phyloP scores from a whole-genome alignment of 768 basidiomycete species.

The Lactarius deliciosus region DNA sequence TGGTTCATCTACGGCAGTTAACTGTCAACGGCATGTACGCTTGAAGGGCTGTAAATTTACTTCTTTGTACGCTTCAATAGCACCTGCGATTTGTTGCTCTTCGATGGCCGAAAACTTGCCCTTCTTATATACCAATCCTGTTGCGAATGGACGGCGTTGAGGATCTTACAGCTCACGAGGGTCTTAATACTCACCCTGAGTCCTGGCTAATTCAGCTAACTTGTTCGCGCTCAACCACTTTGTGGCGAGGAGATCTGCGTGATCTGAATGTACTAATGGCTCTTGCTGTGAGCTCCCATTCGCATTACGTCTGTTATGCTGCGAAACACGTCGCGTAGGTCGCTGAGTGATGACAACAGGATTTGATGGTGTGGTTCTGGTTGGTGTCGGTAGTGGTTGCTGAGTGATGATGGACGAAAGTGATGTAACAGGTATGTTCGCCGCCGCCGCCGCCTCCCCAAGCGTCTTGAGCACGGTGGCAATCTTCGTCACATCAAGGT shows the following conservation, averaged over 20 bases:
- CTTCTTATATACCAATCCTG: constrained; percentile 84
- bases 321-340: constrained; percentile 6
- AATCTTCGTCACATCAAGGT: constrained; percentile 70
- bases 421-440: constrained; percentile 37
- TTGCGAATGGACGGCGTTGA: constrained; percentile 13
- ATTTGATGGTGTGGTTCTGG: constrained; percentile 4
- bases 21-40: constrained; percentile 11
- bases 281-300: constrained; percentile 30
- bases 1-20: constrained; percentile 44
- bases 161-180: neutral
- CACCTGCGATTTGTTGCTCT: constrained; percentile 60
- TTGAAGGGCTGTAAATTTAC: constrained; percentile 41
- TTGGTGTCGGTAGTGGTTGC: constrained; percentile 7
- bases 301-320: constrained; percentile 9
- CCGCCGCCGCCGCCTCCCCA: constrained; percentile 54
- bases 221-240: constrained; percentile 77
- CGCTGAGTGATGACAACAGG: neutral
- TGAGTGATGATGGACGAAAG: constrained; percentile 22
- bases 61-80: constrained; percentile 60
- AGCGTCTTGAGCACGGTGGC: constrained; percentile 64
- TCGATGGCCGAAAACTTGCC: constrained; percentile 85
- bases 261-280: constrained; percentile 49
- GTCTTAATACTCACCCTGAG: constrained; percentile 50
- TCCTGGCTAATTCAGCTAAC: constrained; percentile 64
- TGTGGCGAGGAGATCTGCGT: constrained; percentile 68